Evolutionary conservation across 1,139 yeast species (phyloP), one percentile per base, ranked within the genome.

Genomic region (Ogataea hybrid): DNA sequence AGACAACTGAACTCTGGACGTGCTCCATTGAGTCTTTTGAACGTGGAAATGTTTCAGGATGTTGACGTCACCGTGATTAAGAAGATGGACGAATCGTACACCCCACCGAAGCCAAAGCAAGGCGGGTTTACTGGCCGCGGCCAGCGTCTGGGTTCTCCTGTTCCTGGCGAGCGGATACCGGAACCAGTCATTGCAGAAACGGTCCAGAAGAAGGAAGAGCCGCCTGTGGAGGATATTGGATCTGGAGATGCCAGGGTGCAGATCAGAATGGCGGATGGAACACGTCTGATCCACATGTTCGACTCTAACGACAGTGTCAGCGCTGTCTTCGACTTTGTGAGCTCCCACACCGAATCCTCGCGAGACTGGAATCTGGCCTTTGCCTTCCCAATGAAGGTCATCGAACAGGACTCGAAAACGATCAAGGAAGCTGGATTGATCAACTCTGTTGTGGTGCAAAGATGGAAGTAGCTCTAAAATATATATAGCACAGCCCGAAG

Each of bases 61-160:
- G 97, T 94, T n/a, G 96, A 90, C 61, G 97, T 92, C 14, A 79
- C 82, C 32, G 95, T 92, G n/a, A 73, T 75, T 47, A 81, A 83
- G 57, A 82, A 83, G 56, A 68, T 86, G 36, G 95, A 88, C 44
- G 96, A 90, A 61, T 88, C 86, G 40, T 92, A 78, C 66, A 67
- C 61, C 32, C 83, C 94, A 9, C 90, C 95, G 25, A 84, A 81
- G 66, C 72, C 76, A 43, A 67, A 75, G 59, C 52, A 68, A 6
- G 88, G 81, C 4, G 96, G 96, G 0, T 90, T 86, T 61, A 69
- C 65, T 21, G 97, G 98, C 4, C 59, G 68, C 2, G 98, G 99
- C n/a, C 84, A 83, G 46, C 73, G 97, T 53, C 71, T 92, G 43
- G 99, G 99, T 1, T 81, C 92, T 1, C 95, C 94, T 1, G 84